Conservation (phyloP, 2,329 filamentous ascomycete species). For the Stenocarpella maydis region DNA sequence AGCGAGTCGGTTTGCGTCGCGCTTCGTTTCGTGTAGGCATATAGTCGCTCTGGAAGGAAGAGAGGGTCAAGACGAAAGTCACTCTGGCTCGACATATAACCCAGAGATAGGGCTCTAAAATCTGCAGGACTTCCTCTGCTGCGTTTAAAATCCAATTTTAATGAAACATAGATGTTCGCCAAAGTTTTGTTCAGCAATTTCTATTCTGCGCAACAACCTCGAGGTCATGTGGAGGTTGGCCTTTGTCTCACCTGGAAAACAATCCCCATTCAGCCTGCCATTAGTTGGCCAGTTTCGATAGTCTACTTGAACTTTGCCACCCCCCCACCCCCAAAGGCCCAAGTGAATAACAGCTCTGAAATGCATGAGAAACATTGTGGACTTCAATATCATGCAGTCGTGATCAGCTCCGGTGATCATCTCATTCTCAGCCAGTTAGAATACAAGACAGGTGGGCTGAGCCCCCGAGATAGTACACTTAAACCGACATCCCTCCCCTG, state of each 20-base stretch:
- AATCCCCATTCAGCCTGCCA: neutral
- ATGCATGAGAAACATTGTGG: neutral
- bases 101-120: neutral
- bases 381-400: neutral
- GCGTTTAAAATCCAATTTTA: neutral
- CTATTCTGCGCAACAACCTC: neutral
- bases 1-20: slow-evolving; percentile 43
- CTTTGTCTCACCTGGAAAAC: neutral
- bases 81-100: neutral
- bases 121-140: neutral
- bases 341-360: neutral
- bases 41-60: slow-evolving; percentile 44
- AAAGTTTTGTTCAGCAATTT: neutral
- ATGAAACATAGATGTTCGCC: neutral
- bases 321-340: too few species aligned
- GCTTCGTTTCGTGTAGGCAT: slow-evolving; percentile 39
- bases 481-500: neutral
- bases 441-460: too few species aligned
- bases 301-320: neutral
- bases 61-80: slow-evolving; percentile 40
- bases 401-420: slow-evolving; percentile 24
- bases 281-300: neutral
- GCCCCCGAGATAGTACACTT: too few species aligned
- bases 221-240: slow-evolving; percentile 1
- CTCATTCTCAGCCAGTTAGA: slow-evolving; percentile 29